A percentile compares a stretch with the other conserved stretches of the same genome.
Evolutionary conservation across 1,284 basidiomycete genomes (phyloP).

Genomic region (Microbotryum scabiosae): DNA sequence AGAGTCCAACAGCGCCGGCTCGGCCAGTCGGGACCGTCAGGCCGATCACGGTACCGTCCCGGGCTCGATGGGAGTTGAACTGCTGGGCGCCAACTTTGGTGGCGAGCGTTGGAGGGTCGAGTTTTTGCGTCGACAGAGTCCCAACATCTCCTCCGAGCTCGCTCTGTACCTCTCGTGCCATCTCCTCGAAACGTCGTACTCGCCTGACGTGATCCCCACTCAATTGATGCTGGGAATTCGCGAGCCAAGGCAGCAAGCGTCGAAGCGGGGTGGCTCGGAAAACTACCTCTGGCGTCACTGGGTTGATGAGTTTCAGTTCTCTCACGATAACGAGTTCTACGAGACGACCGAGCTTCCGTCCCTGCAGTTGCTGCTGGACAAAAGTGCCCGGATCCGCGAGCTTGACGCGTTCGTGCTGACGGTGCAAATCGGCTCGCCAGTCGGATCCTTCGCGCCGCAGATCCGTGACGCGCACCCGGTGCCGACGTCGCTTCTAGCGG

Average conservation of each 20-base stretch:
- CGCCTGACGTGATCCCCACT: not conserved
- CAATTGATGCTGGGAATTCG: constrained; percentile 1
- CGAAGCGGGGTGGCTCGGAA: not conserved
- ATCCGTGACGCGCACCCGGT: not conserved
- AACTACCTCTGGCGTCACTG: not conserved
- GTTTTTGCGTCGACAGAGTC: not conserved
- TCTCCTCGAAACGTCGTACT: constrained; percentile 1
- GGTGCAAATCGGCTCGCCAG: constrained; percentile 1
- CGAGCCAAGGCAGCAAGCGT: not conserved
- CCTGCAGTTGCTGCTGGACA: not conserved
- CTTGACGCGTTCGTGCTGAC: constrained; percentile 2
- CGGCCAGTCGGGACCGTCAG: not conserved
- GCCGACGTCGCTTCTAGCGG: constrained; percentile 18
- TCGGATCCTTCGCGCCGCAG: not conserved
- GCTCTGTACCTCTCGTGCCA: constrained; percentile 1
- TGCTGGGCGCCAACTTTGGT: not conserved
- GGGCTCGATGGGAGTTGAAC: not conserved
- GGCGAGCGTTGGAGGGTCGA: constrained; percentile 5
- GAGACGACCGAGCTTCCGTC: not conserved
- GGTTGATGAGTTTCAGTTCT: not conserved
- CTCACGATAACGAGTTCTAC: not conserved
- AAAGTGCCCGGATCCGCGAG: not conserved
- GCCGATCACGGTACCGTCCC: not conserved
- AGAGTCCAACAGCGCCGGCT: not conserved
- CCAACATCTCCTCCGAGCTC: not conserved